phyloP scores from a whole-genome alignment of 306 rosid species.

The Malus sylvestris region DNA sequence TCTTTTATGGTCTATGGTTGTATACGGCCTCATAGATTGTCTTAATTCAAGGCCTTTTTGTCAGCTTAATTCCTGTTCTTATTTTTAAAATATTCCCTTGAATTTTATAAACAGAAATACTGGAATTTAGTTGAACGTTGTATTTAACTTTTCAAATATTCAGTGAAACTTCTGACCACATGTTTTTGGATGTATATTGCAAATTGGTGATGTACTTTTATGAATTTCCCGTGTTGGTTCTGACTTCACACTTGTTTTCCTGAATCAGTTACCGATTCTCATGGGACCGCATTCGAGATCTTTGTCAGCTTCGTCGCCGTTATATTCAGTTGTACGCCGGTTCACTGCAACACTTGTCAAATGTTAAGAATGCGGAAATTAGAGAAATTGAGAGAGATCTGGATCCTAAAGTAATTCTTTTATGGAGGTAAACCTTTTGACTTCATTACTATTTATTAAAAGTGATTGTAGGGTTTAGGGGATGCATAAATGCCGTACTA shows the following conservation, averaged over 20 bases:
- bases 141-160: neutral
- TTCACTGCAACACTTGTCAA: slow-evolving; percentile 56
- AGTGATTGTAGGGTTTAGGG: neutral
- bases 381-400: slow-evolving; percentile 93
- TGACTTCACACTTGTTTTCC: slow-evolving; percentile 25
- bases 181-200: neutral
- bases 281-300: slow-evolving; percentile 79
- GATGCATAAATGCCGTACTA: neutral
- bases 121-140: neutral
- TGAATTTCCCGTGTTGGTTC: slow-evolving; percentile 9
- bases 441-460: neutral
- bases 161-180: neutral
- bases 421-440: slow-evolving; percentile 65
- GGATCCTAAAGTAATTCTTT: slow-evolving; percentile 85
- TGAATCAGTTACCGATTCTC: slow-evolving; percentile 80
- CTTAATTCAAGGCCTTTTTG: neutral
- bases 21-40: neutral
- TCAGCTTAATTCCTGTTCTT: neutral
- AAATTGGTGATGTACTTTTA: neutral
- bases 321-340: slow-evolving; percentile 77
- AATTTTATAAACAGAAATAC: neutral
- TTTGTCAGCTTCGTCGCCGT: slow-evolving; percentile 88
- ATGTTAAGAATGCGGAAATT: slow-evolving; percentile 40
- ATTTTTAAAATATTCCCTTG: neutral
- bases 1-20: neutral